phyloP scores from a whole-genome alignment of 179 eudicot species.

The Vitellaria paradoxa region DNA sequence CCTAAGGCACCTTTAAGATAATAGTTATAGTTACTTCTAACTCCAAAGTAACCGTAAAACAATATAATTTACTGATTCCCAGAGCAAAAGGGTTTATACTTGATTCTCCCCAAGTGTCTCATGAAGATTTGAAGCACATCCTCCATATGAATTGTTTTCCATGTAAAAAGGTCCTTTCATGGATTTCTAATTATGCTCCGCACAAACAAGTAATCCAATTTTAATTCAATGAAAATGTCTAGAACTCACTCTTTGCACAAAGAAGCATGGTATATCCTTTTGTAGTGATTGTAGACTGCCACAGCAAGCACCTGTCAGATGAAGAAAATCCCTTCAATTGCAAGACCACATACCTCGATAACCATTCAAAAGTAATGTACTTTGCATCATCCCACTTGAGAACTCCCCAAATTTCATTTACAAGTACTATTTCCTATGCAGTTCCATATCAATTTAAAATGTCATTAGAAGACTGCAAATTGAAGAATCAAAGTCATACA shows the following conservation, averaged over 20 bases:
- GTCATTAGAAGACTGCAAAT: not conserved
- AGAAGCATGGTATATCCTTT: constrained; percentile 39
- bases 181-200: not conserved
- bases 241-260: constrained; percentile 31
- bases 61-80: not conserved
- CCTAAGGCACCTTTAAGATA: constrained; percentile 2
- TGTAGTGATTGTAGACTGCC: constrained; percentile 48
- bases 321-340: constrained; percentile 1
- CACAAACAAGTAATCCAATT: not conserved
- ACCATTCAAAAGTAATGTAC: not conserved
- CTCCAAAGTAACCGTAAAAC: not conserved
- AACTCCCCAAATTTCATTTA: not conserved
- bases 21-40: not conserved
- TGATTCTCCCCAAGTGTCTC: not conserved
- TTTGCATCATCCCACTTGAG: not conserved
- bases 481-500: not conserved
- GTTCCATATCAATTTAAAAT: not conserved
- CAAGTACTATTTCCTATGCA: not conserved
- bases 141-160: not conserved
- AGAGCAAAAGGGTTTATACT: not conserved
- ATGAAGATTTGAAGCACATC: constrained; percentile 8
- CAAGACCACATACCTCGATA: not conserved
- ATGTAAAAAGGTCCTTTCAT: not conserved
- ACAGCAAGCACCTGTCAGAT: constrained; percentile 38
- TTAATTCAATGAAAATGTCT: not conserved